A percentile compares a stretch with the other conserved stretches of the same genome.
phyloP scores from a whole-genome alignment of 2,329 filamentous ascomycete species.

The Monosporascus sp. region DNA sequence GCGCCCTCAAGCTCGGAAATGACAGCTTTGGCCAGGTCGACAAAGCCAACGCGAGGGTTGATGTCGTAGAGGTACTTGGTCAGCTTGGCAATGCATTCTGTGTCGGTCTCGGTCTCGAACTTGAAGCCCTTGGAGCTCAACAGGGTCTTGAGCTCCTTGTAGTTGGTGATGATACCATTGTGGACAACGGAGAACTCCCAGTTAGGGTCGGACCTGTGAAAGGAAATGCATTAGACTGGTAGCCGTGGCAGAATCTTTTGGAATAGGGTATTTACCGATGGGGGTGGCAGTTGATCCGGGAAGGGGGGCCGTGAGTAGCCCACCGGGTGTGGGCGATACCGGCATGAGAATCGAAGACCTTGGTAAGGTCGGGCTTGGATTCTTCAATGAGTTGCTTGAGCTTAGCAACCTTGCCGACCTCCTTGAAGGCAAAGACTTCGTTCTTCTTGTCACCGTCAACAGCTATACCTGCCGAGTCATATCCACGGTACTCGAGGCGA shows the following conservation, averaged over 20 bases:
- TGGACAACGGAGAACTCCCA: constrained; percentile 98
- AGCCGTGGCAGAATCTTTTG: constrained; percentile 13
- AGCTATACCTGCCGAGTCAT: constrained; percentile 94
- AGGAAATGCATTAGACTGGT: constrained; percentile 16
- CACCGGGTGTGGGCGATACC: constrained; percentile 98
- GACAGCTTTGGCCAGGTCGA: constrained; percentile 91
- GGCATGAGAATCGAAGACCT: constrained; percentile 95
- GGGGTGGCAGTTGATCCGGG: constrained; percentile 93
- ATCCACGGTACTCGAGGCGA: constrained; percentile 96
- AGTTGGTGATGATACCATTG: constrained; percentile 99
- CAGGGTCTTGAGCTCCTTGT: constrained; percentile 97
- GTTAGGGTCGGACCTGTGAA: constrained; percentile 75
- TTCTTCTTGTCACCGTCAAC: constrained; percentile 99
- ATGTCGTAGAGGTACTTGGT: constrained; percentile 97
- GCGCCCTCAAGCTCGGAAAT: constrained; percentile 98
- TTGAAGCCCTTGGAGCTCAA: constrained; percentile 92
- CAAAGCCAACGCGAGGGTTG: constrained; percentile 92
- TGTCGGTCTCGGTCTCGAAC: constrained; percentile 99
- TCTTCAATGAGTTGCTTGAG: constrained; percentile 88
- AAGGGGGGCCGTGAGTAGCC: constrained; percentile 95
- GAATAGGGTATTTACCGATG: constrained; percentile 64
- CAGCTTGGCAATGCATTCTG: constrained; percentile 98
- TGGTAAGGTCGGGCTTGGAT: constrained; percentile 75
- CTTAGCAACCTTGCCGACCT: constrained; percentile 98
- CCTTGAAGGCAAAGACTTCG: constrained; percentile 95